Base-by-base conservation (phyloP, 2,329 filamentous ascomycete species). In the Cryphonectria parasitica region DNA sequence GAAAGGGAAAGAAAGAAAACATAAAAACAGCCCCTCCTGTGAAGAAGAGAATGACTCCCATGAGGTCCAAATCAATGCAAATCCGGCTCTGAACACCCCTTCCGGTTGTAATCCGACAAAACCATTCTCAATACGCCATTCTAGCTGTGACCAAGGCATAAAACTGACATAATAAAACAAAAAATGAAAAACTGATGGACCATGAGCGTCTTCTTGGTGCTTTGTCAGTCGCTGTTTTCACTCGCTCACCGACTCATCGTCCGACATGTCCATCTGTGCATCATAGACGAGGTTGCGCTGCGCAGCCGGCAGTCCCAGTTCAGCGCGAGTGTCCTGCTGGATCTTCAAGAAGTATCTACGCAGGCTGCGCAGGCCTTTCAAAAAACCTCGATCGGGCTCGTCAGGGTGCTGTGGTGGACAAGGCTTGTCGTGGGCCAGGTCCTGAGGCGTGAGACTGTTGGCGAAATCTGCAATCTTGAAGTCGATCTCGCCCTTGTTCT, bases 391-490 rank as follows among this genome's bases (percentile, higher is more conserved):
- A 75, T 99, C 96, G 8, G 97, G 90, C 72, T 93, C 91, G 49
- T 91, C 83, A 0, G 93, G 93, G 77, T 97, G 89, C 71, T 89
- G 87, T 5, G 96, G 96, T 19, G 96, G 96, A 75, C 95, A 98
- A 5, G 87, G 83, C 76, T 86, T 86, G 73, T 86, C 85, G 66
- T 83, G 81, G 71, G 89, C 85, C 15, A 90, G 81, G 76, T 97
- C 94, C 74, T 96, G 92, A 4, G 93, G 92, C 1, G 95, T 98
- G 49, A 98, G 91, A 77, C 95, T 98, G 79, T 99, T 99, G 74
- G 96, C 96, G 83, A 99, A 99, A 80, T 99, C 96, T 70, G 97
- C 95, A 79, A 99, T 97, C 81, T 98, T 98, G 82, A 99, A 90
- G 79, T 97, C 93, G 77, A 97, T 95, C 74, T 90, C 87, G 63